Evolutionary conservation across 495 filamentous ascomycete species (phyloP), one percentile per base, ranked within the genome.

Genomic region (Pseudevernia furfuracea): DNA sequence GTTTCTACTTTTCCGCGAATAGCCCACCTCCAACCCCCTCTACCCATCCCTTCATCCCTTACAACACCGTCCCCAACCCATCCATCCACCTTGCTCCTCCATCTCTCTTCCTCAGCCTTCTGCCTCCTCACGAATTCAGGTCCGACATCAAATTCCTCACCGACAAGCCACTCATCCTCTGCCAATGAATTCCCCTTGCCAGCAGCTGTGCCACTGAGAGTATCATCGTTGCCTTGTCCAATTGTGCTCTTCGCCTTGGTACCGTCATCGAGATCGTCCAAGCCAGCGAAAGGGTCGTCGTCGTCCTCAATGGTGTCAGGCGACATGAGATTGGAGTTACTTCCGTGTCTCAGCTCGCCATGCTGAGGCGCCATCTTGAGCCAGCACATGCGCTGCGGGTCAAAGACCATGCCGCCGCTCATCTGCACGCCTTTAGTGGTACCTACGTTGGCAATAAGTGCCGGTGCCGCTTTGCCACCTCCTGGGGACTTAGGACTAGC

Each of bases 61-160:
- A 68, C 73, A 71, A 76, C 79, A 61, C 41, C 74, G 37, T 69
- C 68, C 57, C 71, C 76, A 43, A 87, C 76, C 94, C 95, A 98
- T 58, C 82, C 85, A 65, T 86, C 85, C 55, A 91, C 89, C 73
- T 90, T 91, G 73, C 85, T 83, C 67, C 87, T 81, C 95, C 94
- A 98, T 68, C 89, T 82, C 59, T 89, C 87, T 76, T 98, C 94
- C 74, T 97, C 94, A 65, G 91, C 91, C 61, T 89, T 77, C 74
- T 97, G 93, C 46, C 91, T 82, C 67, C 85, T 82, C 58, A 97
- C 87, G 71, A 97, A 98, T 75, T 92, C 90, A 8, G 95, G 95
- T 2, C 94, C 94, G 56, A 98, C 89, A 73, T 98, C 94, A 71
- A 97, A 98, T 73, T 97, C 94, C 74, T 98, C 94, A 17, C 90